Percentiles rank a stretch among this genome's conserved stretches.
Conservation (phyloP, 2,329 filamentous ascomycete species). For the Chrysoporthe austroafricana region DNA sequence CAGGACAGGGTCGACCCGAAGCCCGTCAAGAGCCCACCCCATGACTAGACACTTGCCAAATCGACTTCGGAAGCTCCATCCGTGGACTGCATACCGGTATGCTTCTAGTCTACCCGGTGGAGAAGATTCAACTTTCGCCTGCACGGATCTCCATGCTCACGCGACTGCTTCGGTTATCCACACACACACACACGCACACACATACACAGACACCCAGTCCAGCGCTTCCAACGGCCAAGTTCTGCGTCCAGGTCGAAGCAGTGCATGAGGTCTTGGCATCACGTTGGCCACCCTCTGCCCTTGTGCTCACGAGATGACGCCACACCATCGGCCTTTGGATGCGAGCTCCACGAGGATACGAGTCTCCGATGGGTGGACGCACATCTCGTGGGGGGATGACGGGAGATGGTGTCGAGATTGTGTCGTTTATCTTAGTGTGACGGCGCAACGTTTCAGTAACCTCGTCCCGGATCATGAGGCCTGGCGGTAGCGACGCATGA, state of each 20-base stretch:
- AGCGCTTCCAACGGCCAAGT: not conserved
- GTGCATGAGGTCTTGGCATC: not conserved
- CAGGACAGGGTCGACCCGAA: not conserved
- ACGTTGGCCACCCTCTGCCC: not conserved
- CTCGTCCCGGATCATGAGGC: not conserved
- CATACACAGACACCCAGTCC: not conserved
- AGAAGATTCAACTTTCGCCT: not conserved
- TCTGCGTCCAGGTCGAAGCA: not conserved
- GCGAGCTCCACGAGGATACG: not conserved
- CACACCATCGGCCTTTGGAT: not conserved
- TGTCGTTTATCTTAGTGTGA: not conserved
- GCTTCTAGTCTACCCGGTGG: not conserved
- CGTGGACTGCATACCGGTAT: not conserved
- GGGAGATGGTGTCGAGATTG: not conserved
- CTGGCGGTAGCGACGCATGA: not conserved
- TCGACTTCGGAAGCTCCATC: slow-evolving; percentile 17
- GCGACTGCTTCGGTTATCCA: not conserved
- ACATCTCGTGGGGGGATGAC: not conserved
- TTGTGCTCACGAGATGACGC: not conserved
- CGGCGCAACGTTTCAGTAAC: not conserved
- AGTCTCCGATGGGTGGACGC: slow-evolving; percentile 3
- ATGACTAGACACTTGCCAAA: not conserved
- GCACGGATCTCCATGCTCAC: not conserved
- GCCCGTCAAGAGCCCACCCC: not conserved
- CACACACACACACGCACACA: not conserved